Base-by-base conservation (phyloP, 2,329 filamentous ascomycete genomes). In the Lizonia empirigonia region DNA sequence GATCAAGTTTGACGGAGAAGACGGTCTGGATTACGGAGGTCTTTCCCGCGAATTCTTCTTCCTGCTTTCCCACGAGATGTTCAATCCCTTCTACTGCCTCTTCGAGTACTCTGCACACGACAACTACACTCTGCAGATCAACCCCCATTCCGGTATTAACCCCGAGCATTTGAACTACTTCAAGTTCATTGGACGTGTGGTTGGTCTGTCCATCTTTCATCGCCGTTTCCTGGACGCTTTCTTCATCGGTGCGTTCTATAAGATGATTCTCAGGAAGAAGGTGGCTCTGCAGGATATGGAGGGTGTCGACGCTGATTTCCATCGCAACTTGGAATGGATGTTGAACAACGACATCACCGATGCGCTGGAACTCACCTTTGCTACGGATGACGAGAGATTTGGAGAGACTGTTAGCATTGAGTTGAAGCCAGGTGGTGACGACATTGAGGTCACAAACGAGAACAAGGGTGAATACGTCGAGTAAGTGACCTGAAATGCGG, bases 401-500 rank as follows among this genome's bases (percentile, higher is more conserved):
- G 94, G 94, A 56, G 93, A 97, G 62, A 88, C 93, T 65, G 90
- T 89, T 30, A 94, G 92, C 13, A 91, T 99, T 69, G 94, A 99
- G 72, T 82, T 99, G 61, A 97, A 95, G 71, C 91, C 91, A 12
- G 84, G 87, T 68, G 94, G 94, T 49, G 85, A 90, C 61, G 85
- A 99, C 67, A 96, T 99, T 56, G 90, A 95, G 18, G 94, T 99
- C 34, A 97, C 92, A 15, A 96, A 99, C 71, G 92, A 96, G 70
- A 99, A 99, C 82, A 99, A 99, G 83, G 90, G 90, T 77, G 92
- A 97, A 82, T 99, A 99, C 68, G 91, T 99, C 58, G 94, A 99
- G 84, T 87, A 78, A 74, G 84, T 68, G 18, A n/a, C 5, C 20
- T 5, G 77, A 13, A 19, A 40, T 15, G 4, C 27, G 13, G 7